Evolutionary conservation across 2,329 filamentous ascomycete genomes (phyloP).

Genomic region (Nothophaeocryptopus gaeumannii): DNA sequence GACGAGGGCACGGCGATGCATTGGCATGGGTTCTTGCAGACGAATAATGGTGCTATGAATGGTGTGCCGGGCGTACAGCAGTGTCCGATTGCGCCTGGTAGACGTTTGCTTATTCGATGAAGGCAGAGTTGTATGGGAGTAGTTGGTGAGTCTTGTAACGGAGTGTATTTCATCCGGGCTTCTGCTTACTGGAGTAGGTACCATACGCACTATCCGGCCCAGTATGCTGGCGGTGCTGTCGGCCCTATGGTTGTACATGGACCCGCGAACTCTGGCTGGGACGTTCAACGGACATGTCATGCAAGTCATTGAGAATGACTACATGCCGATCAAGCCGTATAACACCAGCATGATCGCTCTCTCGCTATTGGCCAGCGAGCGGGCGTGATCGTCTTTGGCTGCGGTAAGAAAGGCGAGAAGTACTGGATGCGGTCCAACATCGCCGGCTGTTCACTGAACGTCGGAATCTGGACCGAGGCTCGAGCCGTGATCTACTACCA

Average conservation of each 20-base stretch:
- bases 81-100: slow-evolving; percentile 28
- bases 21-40: slow-evolving; percentile 42
- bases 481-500: slow-evolving; percentile 34
- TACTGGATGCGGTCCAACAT: slow-evolving; percentile 56
- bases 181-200: slow-evolving; percentile 1
- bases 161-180: neutral
- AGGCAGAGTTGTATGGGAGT: slow-evolving; percentile 32
- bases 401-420: slow-evolving; percentile 42
- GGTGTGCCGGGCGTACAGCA: slow-evolving; percentile 23
- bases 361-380: slow-evolving; percentile 56
- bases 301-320: slow-evolving; percentile 61
- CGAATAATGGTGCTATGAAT: slow-evolving; percentile 37
- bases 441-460: slow-evolving; percentile 19
- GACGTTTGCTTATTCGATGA: slow-evolving; percentile 32
- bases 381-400: slow-evolving; percentile 47
- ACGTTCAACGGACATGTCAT: slow-evolving; percentile 53
- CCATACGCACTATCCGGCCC: slow-evolving; percentile 27
- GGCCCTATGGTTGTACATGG: slow-evolving; percentile 41
- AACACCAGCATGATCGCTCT: slow-evolving; percentile 61
- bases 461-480: slow-evolving; percentile 4
- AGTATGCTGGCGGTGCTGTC: slow-evolving; percentile 30
- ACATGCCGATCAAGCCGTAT: slow-evolving; percentile 62
- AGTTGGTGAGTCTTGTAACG: slow-evolving; percentile 4
- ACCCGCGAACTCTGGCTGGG: slow-evolving; percentile 30
- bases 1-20: slow-evolving; percentile 41